These are phyloP conservation scores for Ocimum tenuiflorum DNA, from an alignment of 257 asterid species.

Conservation along the genomic window DNA sequence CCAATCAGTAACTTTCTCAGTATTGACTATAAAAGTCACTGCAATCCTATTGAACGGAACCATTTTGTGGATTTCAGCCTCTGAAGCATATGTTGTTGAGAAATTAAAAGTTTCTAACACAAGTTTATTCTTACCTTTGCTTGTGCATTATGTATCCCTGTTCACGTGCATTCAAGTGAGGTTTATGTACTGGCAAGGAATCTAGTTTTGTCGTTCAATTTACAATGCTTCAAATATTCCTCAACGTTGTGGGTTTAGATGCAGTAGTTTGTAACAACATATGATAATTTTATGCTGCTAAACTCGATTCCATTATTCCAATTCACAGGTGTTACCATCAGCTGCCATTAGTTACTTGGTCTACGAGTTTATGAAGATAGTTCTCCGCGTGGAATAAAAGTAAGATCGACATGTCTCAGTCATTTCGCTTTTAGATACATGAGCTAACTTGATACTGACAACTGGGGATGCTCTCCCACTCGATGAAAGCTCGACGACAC, in stretches of 20 bases:
- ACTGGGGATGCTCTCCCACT: neutral
- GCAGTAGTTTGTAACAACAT: neutral
- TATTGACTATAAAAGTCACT: neutral
- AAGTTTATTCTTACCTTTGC: neutral
- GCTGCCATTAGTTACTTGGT: constrained; percentile 95
- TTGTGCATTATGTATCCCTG: neutral
- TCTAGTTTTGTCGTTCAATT: neutral
- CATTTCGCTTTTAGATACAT: constrained; percentile 8
- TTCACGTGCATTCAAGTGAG: neutral
- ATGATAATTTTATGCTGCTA: neutral
- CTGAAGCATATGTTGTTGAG: neutral
- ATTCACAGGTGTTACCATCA: constrained; percentile 83
- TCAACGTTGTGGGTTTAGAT: neutral
- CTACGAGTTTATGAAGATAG: constrained; percentile 91
- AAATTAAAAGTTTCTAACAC: neutral
- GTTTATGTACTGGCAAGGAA: too few species aligned
- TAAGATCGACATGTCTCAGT: constrained; percentile 4
- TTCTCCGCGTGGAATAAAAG: constrained; percentile 67
- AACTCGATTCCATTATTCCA: neutral
- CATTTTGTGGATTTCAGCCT: neutral
- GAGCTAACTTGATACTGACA: constrained; percentile 15
- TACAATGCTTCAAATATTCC: neutral
- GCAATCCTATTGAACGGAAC: neutral
- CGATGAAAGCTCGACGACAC: constrained; percentile 9
- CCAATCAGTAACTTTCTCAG: neutral